phyloP scores from a whole-genome alignment of 495 filamentous ascomycete genomes.

The Letharia columbiana region DNA sequence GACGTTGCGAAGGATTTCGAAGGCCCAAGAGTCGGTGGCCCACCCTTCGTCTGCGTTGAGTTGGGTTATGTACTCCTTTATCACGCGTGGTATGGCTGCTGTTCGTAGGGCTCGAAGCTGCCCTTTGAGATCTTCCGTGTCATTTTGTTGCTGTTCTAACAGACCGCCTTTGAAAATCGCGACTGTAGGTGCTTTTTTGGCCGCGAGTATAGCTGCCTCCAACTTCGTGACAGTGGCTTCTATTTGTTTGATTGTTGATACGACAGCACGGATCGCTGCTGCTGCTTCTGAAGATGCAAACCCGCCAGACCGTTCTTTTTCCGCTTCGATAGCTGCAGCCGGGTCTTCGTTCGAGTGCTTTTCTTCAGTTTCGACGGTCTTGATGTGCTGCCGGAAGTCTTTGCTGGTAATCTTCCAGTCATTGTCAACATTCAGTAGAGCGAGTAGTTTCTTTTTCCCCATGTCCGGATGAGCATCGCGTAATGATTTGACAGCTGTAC shows the following conservation, averaged over 20 bases:
- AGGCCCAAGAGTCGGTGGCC: not conserved
- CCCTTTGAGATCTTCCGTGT: not conserved
- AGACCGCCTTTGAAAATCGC: not conserved
- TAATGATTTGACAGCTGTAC: not conserved
- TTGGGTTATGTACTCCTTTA: not conserved
- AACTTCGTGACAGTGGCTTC: not conserved
- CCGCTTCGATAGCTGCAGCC: not conserved
- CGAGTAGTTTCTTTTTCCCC: not conserved
- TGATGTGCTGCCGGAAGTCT: not conserved
- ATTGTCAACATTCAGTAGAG: not conserved
- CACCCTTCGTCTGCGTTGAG: not conserved
- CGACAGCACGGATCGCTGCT: not conserved
- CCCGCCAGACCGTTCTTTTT: not conserved
- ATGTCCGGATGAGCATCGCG: not conserved
- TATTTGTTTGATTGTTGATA: not conserved
- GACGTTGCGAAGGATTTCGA: not conserved
- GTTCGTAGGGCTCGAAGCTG: not conserved
- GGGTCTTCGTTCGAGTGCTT: not conserved
- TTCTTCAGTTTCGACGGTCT: not conserved
- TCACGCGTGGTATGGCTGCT: not conserved
- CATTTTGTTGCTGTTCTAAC: not conserved
- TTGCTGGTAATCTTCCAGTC: not conserved
- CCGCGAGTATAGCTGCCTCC: not conserved
- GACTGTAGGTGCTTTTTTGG: not conserved
- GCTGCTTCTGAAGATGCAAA: not conserved